A percentile compares a stretch with the other conserved stretches of the same genome.
Conservation (phyloP, 2,329 filamentous ascomycete species). For the Penicillium sp. region DNA sequence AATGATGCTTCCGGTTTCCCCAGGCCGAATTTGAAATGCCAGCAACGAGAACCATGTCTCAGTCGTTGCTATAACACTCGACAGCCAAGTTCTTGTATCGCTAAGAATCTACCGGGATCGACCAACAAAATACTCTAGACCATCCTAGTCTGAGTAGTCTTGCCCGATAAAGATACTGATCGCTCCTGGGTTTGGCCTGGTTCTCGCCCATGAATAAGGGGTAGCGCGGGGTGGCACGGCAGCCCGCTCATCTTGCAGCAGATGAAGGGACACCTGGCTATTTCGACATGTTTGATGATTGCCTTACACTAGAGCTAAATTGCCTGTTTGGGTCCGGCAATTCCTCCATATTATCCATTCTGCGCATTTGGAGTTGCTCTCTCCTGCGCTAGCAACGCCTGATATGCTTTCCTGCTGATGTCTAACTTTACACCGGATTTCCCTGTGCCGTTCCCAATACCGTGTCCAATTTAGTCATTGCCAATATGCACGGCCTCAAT, state of each 20-base stretch:
- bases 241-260: not conserved
- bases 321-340: conserved; percentile 12
- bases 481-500: conserved; percentile 3
- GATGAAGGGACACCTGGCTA: not conserved
- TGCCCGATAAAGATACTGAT: too few relatives aligned
- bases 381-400: not conserved
- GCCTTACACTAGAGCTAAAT: not conserved
- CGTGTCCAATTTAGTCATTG: conserved; percentile 7
- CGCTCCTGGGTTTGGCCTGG: not conserved
- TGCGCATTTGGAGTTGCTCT: not conserved
- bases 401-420: not conserved
- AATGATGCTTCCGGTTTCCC: too few relatives aligned
- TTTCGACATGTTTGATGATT: not conserved
- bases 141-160: too few relatives aligned
- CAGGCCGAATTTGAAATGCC: too few relatives aligned
- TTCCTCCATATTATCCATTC: conserved; percentile 7
- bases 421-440: not conserved
- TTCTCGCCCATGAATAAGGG: not conserved
- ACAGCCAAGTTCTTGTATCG: too few relatives aligned
- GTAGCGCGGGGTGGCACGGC: not conserved
- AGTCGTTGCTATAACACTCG: too few relatives aligned
- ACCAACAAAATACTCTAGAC: too few relatives aligned
- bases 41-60: too few relatives aligned
- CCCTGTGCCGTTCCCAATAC: not conserved
- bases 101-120: too few relatives aligned